A percentile compares a stretch with the other conserved stretches of the same genome.
These are phyloP conservation scores for Voacanga thouarsii DNA, from an alignment of 257 asterid genomes.

Conservation along the genomic window DNA sequence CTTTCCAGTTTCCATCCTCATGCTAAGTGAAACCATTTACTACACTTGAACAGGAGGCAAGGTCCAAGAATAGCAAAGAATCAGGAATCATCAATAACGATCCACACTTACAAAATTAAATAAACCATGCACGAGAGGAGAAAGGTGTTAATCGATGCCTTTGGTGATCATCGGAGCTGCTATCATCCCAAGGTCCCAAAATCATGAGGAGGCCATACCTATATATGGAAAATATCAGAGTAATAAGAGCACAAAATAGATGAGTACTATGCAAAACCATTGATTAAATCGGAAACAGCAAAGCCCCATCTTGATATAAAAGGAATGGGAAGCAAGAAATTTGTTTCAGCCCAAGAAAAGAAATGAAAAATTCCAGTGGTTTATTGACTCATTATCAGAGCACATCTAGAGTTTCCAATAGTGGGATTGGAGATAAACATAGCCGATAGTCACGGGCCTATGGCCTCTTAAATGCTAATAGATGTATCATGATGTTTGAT, in stretches of 20 bases:
- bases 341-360: background rate
- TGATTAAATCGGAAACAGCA: background rate
- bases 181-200: conserved; percentile 57
- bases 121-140: too few relatives aligned
- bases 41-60: background rate
- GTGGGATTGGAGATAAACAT: background rate
- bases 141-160: background rate
- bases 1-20: background rate
- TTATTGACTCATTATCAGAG: background rate
- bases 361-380: background rate
- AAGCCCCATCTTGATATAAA: background rate
- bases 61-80: background rate
- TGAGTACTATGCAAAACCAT: background rate
- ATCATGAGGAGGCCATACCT: conserved; percentile 95
- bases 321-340: background rate
- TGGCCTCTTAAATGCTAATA: background rate
- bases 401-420: background rate
- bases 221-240: conserved; percentile 11
- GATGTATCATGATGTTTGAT: background rate
- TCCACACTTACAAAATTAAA: background rate
- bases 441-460: background rate
- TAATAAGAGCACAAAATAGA: background rate
- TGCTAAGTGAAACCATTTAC: background rate
- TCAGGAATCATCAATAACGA: background rate
- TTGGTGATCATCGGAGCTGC: background rate